phyloP scores from a whole-genome alignment of 805 yeast species.

The Metschnikowia corniflorae region DNA sequence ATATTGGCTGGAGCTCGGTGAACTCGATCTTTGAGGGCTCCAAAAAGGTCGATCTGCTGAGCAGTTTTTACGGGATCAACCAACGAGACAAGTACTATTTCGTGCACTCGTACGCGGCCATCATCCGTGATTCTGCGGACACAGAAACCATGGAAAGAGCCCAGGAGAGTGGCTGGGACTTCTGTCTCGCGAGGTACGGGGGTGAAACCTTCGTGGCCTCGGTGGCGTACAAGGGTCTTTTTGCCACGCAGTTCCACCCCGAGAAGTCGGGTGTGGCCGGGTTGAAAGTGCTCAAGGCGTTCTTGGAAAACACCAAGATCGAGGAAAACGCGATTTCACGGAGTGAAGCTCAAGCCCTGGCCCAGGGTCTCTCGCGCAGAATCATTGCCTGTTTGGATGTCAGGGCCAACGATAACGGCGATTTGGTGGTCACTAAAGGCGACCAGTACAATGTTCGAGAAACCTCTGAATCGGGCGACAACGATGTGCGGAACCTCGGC shows the following conservation, averaged over 20 bases:
- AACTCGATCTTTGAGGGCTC: constrained; percentile 23
- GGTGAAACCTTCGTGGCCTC: constrained; percentile 82
- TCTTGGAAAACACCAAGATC: constrained; percentile 49
- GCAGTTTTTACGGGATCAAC: constrained; percentile 57
- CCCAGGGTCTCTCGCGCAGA: constrained; percentile 74
- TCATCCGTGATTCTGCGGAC: constrained; percentile 38
- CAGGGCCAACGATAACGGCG: constrained; percentile 92
- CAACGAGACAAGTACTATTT: constrained; percentile 77
- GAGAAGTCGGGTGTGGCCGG: constrained; percentile 96
- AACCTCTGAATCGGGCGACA: constrained; percentile 37
- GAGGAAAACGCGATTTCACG: neutral
- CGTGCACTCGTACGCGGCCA: constrained; percentile 91
- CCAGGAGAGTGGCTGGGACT: constrained; percentile 56
- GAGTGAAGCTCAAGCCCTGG: neutral
- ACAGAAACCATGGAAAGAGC: constrained; percentile 26
- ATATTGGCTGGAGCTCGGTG: constrained; percentile 89
- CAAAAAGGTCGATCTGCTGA: constrained; percentile 21
- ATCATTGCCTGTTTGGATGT: constrained; percentile 96
- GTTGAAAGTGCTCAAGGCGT: constrained; percentile 66
- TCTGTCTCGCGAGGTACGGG: constrained; percentile 72
- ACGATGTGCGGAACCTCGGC: constrained; percentile 84
- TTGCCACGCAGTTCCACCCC: constrained; percentile 99
- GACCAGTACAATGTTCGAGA: constrained; percentile 98
- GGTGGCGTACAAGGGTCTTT: constrained; percentile 65
- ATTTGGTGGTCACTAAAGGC: constrained; percentile 96